A percentile compares a stretch with the other conserved stretches of the same genome.
Conservation (phyloP, 1,139 yeast genomes). For the Suhomyces atakaporum region DNA sequence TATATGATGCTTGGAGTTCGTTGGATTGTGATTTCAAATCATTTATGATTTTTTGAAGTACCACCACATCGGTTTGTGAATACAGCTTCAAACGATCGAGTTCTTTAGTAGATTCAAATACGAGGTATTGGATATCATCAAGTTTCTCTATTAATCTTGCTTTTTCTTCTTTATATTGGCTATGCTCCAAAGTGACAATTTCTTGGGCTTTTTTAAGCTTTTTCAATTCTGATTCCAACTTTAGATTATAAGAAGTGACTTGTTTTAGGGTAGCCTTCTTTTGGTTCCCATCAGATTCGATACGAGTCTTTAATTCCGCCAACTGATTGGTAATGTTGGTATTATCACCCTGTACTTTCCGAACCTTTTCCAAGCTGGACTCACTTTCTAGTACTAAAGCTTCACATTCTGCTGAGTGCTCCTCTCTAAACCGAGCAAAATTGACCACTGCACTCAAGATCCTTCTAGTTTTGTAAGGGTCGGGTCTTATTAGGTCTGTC, state of each 20-base stretch:
- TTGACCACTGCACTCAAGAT: slow-evolving; percentile 82
- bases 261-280: slow-evolving; percentile 42
- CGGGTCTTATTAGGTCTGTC: slow-evolving; percentile 68
- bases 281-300: slow-evolving; percentile 25
- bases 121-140: slow-evolving; percentile 54
- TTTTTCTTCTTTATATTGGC: slow-evolving; percentile 65
- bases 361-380: slow-evolving; percentile 42
- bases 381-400: slow-evolving; percentile 58
- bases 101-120: slow-evolving; percentile 59
- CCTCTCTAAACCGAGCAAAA: slow-evolving; percentile 82
- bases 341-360: slow-evolving; percentile 36
- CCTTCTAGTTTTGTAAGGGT: slow-evolving; percentile 60
- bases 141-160: slow-evolving; percentile 54
- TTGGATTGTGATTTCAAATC: slow-evolving; percentile 55
- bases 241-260: slow-evolving; percentile 56
- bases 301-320: slow-evolving; percentile 35
- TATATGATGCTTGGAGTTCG: slow-evolving; percentile 33
- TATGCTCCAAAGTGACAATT: slow-evolving; percentile 62
- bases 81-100: slow-evolving; percentile 62
- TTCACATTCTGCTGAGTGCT: slow-evolving; percentile 70
- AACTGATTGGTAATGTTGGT: slow-evolving; percentile 45
- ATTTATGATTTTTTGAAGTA: slow-evolving; percentile 53
- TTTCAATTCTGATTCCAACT: slow-evolving; percentile 64
- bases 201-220: slow-evolving; percentile 67
- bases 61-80: slow-evolving; percentile 62